Conservation (phyloP, 2,329 filamentous ascomycete species). For the Exophiala sp. region DNA sequence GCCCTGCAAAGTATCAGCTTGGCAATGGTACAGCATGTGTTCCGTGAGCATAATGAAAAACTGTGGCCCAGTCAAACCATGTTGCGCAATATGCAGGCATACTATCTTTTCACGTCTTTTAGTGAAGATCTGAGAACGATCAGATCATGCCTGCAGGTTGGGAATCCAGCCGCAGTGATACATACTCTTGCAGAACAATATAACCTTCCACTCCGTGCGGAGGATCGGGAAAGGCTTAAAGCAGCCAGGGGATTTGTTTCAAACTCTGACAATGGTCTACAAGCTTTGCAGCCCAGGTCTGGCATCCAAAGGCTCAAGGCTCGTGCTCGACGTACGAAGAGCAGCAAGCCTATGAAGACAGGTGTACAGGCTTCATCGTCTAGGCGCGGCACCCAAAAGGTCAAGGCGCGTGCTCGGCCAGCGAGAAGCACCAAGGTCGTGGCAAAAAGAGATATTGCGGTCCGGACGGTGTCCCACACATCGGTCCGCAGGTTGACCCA, state of each 20-base stretch:
- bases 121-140: slow-evolving; percentile 6
- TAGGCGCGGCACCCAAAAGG: no score
- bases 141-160: background rate
- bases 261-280: no score
- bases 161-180: slow-evolving; percentile 5
- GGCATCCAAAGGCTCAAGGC: background rate
- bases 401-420: no score
- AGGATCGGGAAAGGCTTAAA: slow-evolving; percentile 1
- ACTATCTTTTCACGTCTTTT: slow-evolving; percentile 17
- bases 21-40: no score
- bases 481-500: no score
- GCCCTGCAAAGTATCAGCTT: background rate
- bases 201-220: slow-evolving; percentile 8
- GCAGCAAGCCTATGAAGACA: background rate
- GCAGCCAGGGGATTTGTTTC: background rate
- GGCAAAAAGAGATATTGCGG: no score
- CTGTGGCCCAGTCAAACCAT: no score
- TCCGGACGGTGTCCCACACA: no score
- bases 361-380: no score
- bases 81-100: slow-evolving; percentile 2
- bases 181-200: slow-evolving; percentile 5
- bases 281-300: background rate
- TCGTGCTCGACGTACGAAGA: background rate
- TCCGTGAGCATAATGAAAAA: no score
- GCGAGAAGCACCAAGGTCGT: no score